Conservation (phyloP, 2,329 filamentous ascomycete genomes). For the Fusarium sambucinum region DNA sequence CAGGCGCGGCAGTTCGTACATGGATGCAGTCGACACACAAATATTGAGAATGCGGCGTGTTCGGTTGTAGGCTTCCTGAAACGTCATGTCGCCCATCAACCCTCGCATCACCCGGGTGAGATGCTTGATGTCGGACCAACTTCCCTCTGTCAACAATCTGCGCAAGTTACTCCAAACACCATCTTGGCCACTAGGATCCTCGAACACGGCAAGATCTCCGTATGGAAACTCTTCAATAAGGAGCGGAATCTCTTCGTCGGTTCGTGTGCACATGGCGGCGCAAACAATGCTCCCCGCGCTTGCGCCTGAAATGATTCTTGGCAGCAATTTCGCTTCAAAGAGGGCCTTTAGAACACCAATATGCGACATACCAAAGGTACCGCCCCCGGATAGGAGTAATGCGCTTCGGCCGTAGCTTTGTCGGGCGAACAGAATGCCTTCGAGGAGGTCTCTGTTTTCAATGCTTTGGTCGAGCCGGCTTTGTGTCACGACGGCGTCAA, state of each 20-base stretch:
- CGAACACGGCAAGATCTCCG: conserved; percentile 85
- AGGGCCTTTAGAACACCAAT: conserved; percentile 88
- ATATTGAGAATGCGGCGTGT: conserved; percentile 93
- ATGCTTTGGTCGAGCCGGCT: conserved; percentile 65
- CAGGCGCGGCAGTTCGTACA: conserved; percentile 87
- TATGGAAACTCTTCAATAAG: conserved; percentile 79
- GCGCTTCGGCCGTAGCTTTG: conserved; percentile 89
- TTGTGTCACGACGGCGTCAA: conserved; percentile 76
- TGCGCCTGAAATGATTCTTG: conserved; percentile 87
- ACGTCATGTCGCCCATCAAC: conserved; percentile 89
- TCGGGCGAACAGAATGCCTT: conserved; percentile 77
- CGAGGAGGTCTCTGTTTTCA: conserved; percentile 70
- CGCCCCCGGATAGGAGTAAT: conserved; percentile 84
- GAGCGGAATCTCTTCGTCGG: conserved; percentile 80
- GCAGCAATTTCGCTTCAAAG: conserved; percentile 79
- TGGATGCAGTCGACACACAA: conserved; percentile 86
- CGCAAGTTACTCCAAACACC: conserved; percentile 76
- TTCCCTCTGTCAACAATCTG: conserved; percentile 82
- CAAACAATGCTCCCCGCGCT: conserved; percentile 90
- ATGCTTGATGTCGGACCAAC: conserved; percentile 86
- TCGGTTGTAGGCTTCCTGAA: conserved; percentile 96
- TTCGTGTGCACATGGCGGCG: conserved; percentile 81
- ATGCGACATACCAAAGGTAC: conserved; percentile 92
- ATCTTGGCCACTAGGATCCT: conserved; percentile 69
- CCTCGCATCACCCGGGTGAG: conserved; percentile 83